Evolutionary conservation across 257 asterid species (phyloP), one percentile per base, ranked within the genome.

Genomic region (Solanum acaule): DNA sequence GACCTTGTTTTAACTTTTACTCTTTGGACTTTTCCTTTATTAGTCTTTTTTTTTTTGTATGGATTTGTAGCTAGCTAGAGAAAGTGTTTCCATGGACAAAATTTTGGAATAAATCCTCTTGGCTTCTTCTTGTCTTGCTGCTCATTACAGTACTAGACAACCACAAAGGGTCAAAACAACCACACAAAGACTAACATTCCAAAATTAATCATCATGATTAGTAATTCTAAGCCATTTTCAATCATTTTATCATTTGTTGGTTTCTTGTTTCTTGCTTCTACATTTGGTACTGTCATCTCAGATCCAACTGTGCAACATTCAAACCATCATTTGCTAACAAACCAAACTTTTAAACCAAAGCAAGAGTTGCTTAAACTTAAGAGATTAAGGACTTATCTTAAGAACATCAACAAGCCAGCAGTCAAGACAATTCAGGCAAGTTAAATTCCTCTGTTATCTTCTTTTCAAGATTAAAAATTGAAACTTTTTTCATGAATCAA

Each of bases 381-480:
- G 34, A 77, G 84, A 40, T 40, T 40, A 77, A 77, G 84, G 84
- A 40, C 84, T 77, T 77, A 77, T n/a, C 61, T 40, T 23, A 40
- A 10, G 23, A 40, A 77, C 88, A 94, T 96, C 94, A 96, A 96
- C 91, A 96, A 95, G 82, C 96, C 98, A 35, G 91, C 98, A 27
- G 91, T 93, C 88, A 94, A 94, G 89, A 94, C 98, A 34, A 93
- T 95, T 84, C 90, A 95, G 98, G 99, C 94, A 86, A 88, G 40
- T 6, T 29, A 42, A 23, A 29, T 84, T 14, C 1, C 33, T 34
- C 15, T 56, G 13, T 61, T 34, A 52, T 59, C 22, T 10, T 6
- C n/a, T 68, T 75, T 68, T 85, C 61, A 29, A 23, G 10, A 42
- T 70, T 83, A 49, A 81, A 70, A 22, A 18, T 75, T 75, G 83